phyloP scores from a whole-genome alignment of 768 basidiomycete genomes.

The Suillus subluteus region DNA sequence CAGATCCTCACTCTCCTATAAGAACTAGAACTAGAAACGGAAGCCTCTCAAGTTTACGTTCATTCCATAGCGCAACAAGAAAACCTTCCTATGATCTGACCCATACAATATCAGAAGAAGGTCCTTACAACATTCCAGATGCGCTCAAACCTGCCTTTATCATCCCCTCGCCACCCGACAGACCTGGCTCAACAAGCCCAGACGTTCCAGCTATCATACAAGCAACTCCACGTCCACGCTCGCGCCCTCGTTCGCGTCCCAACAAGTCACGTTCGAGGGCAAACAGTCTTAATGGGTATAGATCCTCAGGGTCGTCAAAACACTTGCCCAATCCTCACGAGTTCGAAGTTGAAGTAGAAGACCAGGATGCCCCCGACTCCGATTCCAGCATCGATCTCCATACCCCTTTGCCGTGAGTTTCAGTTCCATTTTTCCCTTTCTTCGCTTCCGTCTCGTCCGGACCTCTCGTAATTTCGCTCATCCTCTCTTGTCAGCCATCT shows the following conservation, averaged over 20 bases:
- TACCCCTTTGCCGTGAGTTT: constrained; percentile 67
- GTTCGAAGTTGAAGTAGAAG: constrained; percentile 23
- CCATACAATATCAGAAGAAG: constrained; percentile 3
- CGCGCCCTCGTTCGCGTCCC: constrained; percentile 16
- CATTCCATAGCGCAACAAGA: neutral
- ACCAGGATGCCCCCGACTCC: constrained; percentile 43
- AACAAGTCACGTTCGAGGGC: constrained; percentile 3
- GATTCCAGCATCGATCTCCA: constrained; percentile 72
- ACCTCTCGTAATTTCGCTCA: neutral
- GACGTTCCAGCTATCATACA: constrained; percentile 46
- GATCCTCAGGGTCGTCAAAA: constrained; percentile 3
- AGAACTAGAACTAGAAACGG: neutral
- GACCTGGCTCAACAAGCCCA: constrained; percentile 35
- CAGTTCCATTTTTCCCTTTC: neutral
- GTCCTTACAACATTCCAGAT: neutral
- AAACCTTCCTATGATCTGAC: neutral
- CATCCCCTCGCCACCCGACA: too few species aligned
- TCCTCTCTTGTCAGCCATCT: constrained; percentile 46
- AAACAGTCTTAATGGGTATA: neutral
- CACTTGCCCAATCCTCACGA: neutral
- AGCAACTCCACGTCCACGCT: constrained; percentile 40
- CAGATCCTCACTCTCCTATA: neutral
- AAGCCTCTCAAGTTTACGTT: constrained; percentile 1
- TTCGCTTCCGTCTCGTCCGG: neutral
- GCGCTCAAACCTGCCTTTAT: too few species aligned